Evolutionary conservation across 495 filamentous ascomycete genomes (phyloP), one percentile per base, ranked within the genome.

Genomic region (Daldinia loculata): DNA sequence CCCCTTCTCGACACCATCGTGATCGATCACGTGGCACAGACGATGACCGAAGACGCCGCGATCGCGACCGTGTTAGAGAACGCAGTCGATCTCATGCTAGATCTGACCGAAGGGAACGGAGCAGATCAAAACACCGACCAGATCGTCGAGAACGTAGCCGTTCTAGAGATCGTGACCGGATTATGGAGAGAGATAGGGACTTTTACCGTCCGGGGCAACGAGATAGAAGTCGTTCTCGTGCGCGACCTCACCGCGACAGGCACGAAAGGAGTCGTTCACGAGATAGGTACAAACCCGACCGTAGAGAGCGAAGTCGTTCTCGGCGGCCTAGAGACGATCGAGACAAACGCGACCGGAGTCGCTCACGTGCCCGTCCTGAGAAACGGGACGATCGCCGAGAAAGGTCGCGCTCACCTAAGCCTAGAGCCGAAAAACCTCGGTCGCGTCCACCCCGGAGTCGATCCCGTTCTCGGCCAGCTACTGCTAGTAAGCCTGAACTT

Each of bases 241-340:
- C 59, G 3, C 70, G 76, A 51, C 22, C 66, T 32, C 63, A 72
- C 36, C 61, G 75, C 12, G 74, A 76, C 15, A 72, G 71, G 52
- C 65, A 70, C 45, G 68, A 74, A 17, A 74, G 72, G 63, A 76
- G 72, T 22, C 73, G 72, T 39, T 77, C 75, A n/a, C 58, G 69
- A 19, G 75, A 77, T 39, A 67, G 75, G 14, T 77, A 77, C 29
- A 76, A 74, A 50, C 69, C 74, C 38, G 78, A 80, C 15, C 79
- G 75, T 7, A 78, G 76, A 67, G 83, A 83, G 6, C 78, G 77
- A 14, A 84, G 81, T 57, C 79, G 79, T 34, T 81, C 82, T 34
- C 71, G 75, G 30, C 61, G 65, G 34, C 34, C 34, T 12, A 76
- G 78, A 59, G 51, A 69, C 1, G 76, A 75, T 41, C 67, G 69